These are phyloP conservation scores for Gossypium herbaceum DNA, from an alignment of 345 rosid species.

Conservation along the genomic window DNA sequence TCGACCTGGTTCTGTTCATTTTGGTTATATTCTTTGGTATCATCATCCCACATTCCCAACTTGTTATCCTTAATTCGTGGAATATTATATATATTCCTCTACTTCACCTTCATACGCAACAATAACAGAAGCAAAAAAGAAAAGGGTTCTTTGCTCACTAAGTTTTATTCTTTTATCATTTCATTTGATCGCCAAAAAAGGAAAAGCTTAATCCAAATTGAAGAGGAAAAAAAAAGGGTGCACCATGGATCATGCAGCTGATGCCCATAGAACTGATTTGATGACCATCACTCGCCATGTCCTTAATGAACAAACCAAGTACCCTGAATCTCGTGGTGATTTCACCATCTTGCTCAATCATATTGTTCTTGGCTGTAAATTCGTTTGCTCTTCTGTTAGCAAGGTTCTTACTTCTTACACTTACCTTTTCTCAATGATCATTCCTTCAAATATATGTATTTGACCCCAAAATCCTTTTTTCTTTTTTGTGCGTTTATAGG, in stretches of 20 bases:
- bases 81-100: neutral
- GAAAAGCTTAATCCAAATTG: neutral
- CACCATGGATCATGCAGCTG: conserved; percentile 56
- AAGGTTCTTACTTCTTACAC: conserved; percentile 37
- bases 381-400: conserved; percentile 65
- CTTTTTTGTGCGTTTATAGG: conserved; percentile 33
- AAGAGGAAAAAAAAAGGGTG: neutral
- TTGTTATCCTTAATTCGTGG: conserved; percentile 8
- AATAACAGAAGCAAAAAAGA: neutral
- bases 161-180: neutral
- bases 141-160: neutral
- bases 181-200: neutral
- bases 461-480: neutral
- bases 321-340: conserved; percentile 77
- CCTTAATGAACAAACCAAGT: conserved; percentile 58
- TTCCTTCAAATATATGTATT: too few species aligned
- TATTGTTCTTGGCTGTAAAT: conserved; percentile 83
- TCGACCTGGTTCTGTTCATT: neutral
- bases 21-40: neutral
- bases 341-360: conserved; percentile 67
- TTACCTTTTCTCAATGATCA: too few species aligned
- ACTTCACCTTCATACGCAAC: neutral
- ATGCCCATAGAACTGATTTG: conserved; percentile 59
- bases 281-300: conserved; percentile 76
- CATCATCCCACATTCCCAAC: neutral